Conservation (phyloP, 306 rosid genomes). For the Lathyrus tuberosus region DNA sequence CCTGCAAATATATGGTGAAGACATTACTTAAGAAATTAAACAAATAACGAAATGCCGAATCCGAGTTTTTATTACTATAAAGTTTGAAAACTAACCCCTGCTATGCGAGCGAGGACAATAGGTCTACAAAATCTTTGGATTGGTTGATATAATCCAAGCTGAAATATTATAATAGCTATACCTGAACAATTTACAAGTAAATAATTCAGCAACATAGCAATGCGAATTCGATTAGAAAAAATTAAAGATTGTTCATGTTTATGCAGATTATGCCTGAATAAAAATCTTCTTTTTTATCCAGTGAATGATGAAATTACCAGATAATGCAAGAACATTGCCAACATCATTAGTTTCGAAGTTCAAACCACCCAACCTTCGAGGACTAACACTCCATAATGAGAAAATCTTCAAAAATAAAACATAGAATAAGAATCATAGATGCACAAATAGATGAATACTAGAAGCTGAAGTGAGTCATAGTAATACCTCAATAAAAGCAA, state of each 20-base stretch:
- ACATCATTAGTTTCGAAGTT: conserved; percentile 57
- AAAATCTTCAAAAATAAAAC: conserved; percentile 52
- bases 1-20: conserved; percentile 45
- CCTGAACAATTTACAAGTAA: conserved; percentile 45
- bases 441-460: not conserved
- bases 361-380: conserved; percentile 66
- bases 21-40: not conserved
- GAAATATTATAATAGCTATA: conserved; percentile 59
- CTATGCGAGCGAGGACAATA: conserved; percentile 45
- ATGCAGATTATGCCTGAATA: not conserved
- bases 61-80: not conserved
- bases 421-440: not conserved
- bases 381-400: conserved; percentile 86
- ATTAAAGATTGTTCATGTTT: not conserved
- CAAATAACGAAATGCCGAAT: not conserved
- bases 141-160: conserved; percentile 57
- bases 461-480: not conserved
- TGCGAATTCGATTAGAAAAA: not conserved
- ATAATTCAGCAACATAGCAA: conserved; percentile 1
- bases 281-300: no score
- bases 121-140: conserved; percentile 60
- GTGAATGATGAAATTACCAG: conserved; percentile 48
- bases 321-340: conserved; percentile 67
- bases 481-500: conserved; percentile 77
- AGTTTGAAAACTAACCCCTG: conserved; percentile 54